Percentiles rank a stretch among this genome's conserved stretches.
phyloP scores from a whole-genome alignment of 2,329 filamentous ascomycete species.

The Tolypocladium ophioglossoides region DNA sequence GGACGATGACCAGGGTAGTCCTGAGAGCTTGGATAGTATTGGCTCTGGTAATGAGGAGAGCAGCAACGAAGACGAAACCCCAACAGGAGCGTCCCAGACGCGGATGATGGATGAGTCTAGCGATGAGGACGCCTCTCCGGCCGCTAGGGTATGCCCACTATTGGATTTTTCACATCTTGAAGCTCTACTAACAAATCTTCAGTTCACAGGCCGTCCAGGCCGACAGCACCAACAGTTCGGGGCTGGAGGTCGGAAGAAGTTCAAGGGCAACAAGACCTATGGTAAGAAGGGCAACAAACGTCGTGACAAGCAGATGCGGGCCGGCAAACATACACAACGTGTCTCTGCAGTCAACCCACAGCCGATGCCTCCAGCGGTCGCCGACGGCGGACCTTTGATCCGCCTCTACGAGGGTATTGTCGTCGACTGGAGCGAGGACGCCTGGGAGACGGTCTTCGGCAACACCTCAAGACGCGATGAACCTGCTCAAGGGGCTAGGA shows the following conservation, averaged over 20 bases:
- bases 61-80: slow-evolving; percentile 37
- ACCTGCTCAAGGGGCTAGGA: slow-evolving; percentile 47
- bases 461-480: slow-evolving; percentile 18
- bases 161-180: not conserved
- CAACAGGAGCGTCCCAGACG: slow-evolving; percentile 25
- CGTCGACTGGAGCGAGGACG: slow-evolving; percentile 70
- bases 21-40: slow-evolving; percentile 34
- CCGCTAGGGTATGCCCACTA: slow-evolving; percentile 13
- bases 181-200: slow-evolving; percentile 1
- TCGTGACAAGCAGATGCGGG: slow-evolving; percentile 29
- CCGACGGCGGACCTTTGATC: slow-evolving; percentile 53
- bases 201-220: slow-evolving; percentile 9
- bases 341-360: slow-evolving; percentile 19
- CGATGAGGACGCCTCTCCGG: slow-evolving; percentile 35
- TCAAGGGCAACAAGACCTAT: slow-evolving; percentile 33
- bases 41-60: slow-evolving; percentile 40
- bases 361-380: slow-evolving; percentile 25
- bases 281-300: slow-evolving; percentile 39
- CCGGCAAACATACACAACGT: slow-evolving; percentile 27
- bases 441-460: slow-evolving; percentile 61
- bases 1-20: slow-evolving; percentile 38
- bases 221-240: slow-evolving; percentile 15
- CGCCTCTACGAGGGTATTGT: slow-evolving; percentile 76
- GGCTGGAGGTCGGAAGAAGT: slow-evolving; percentile 33
- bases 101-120: slow-evolving; percentile 50